Conservation (phyloP, 495 filamentous ascomycete genomes). For the Rhypophila decipiens region DNA sequence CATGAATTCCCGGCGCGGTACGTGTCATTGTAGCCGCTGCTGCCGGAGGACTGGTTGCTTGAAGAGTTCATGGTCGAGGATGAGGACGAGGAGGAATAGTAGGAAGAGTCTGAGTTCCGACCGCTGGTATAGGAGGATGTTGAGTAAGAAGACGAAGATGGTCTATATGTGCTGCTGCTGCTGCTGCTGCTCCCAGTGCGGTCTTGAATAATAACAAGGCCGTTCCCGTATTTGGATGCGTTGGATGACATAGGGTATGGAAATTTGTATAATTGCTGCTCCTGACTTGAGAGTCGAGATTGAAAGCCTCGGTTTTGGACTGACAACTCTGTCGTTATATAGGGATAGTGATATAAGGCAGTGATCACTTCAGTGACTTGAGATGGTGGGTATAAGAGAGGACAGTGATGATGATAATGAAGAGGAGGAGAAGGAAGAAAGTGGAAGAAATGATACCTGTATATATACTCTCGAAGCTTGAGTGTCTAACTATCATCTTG, state of each 20-base stretch:
- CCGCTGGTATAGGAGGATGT: conserved; percentile 3
- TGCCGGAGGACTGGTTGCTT: conserved; percentile 1
- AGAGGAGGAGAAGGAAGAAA: background rate
- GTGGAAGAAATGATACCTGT: background rate
- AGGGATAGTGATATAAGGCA: background rate
- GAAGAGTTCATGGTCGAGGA: conserved; percentile 9
- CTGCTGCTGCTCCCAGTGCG: background rate
- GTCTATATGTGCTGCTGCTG: conserved; percentile 1
- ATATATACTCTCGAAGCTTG: no score
- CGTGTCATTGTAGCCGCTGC: background rate
- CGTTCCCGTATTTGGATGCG: conserved; percentile 3
- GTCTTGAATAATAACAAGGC: conserved; percentile 7
- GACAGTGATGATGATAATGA: background rate
- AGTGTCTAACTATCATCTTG: no score
- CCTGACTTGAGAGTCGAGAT: background rate
- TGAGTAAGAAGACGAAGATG: conserved; percentile 1
- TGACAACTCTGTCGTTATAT: background rate
- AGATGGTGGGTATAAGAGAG: no score
- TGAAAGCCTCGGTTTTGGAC: no score
- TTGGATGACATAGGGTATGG: conserved; percentile 11
- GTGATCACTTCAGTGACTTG: background rate
- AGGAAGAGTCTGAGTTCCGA: conserved; percentile 5
- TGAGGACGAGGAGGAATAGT: conserved; percentile 5
- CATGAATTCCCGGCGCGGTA: conserved; percentile 11
- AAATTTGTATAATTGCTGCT: background rate